Evolutionary conservation across 1,284 basidiomycete species (phyloP).

Genomic region (Prillingera fragicola): DNA sequence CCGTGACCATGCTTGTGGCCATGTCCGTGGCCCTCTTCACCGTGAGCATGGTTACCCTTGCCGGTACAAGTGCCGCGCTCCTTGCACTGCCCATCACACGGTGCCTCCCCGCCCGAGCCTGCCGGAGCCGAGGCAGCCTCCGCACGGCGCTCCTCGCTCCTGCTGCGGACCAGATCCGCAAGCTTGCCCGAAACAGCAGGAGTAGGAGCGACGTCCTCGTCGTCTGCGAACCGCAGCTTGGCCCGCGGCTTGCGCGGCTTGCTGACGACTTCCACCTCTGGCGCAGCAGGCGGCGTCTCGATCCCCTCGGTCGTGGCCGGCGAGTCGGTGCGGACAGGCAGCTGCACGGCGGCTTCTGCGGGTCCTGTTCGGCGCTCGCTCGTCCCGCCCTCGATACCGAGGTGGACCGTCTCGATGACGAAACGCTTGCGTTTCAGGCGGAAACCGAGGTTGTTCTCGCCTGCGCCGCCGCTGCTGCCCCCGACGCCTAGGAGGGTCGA

Average conservation of each 20-base stretch:
- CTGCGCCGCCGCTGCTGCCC: constrained; percentile 57
- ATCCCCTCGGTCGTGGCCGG: neutral
- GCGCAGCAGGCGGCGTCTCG: neutral
- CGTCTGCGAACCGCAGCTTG: constrained; percentile 39
- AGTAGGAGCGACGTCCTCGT: constrained; percentile 20
- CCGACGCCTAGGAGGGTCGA: constrained; percentile 69
- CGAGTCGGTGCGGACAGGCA: too few species aligned
- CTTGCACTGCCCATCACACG: too few species aligned
- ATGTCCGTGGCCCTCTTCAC: constrained; percentile 16
- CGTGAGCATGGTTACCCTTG: too few species aligned
- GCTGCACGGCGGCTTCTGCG: too few species aligned
- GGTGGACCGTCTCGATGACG: constrained; percentile 84
- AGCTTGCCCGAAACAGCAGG: too few species aligned
- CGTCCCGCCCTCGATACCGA: constrained; percentile 87
- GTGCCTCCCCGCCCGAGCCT: too few species aligned
- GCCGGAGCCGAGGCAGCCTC: too few species aligned
- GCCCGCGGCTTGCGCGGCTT: constrained; percentile 22
- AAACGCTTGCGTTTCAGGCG: constrained; percentile 81
- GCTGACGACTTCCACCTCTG: constrained; percentile 9
- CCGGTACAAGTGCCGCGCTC: too few species aligned
- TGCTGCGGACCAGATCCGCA: too few species aligned
- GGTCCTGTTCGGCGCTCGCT: constrained; percentile 67
- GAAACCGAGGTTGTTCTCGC: constrained; percentile 90
- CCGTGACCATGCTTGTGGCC: constrained; percentile 14
- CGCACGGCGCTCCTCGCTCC: too few species aligned